These are phyloP conservation scores for Tricholoma sp. DNA, from an alignment of 768 basidiomycete species.

Conservation along the genomic window DNA sequence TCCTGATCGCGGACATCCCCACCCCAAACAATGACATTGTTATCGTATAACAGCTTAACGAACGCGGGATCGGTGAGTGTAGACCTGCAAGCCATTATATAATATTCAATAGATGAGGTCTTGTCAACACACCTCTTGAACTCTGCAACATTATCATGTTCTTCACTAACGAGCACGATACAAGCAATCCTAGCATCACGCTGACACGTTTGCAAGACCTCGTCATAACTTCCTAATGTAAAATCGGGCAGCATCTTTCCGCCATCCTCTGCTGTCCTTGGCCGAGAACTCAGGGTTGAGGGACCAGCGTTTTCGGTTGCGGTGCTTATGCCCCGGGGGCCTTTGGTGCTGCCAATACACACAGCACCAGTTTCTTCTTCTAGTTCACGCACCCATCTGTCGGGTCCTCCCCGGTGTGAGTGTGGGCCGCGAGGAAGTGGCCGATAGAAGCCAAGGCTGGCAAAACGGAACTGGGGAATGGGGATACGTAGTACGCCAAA, in stretches of 20 bases:
- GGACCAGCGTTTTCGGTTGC: conserved; percentile 33
- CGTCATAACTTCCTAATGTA: conserved; percentile 74
- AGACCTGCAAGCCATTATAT: conserved; percentile 34
- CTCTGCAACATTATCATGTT: conserved; percentile 83
- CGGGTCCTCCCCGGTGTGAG: conserved; percentile 46
- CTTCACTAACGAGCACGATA: conserved; percentile 78
- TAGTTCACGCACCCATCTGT: conserved; percentile 73
- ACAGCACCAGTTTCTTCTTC: conserved; percentile 84
- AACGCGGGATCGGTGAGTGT: conserved; percentile 74
- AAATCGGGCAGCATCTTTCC: conserved; percentile 73
- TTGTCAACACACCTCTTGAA: conserved; percentile 66
- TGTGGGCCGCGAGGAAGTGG: conserved; percentile 30
- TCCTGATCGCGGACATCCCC: conserved; percentile 84
- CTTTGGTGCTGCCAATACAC: conserved; percentile 42
- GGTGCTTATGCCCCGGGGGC: conserved; percentile 29
- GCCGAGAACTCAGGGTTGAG: conserved; percentile 38
- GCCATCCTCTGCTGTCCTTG: conserved; percentile 27
- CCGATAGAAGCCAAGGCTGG: conserved; percentile 40
- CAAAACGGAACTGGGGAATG: conserved; percentile 51
- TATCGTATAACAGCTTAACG: conserved; percentile 62
- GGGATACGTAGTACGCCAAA: conserved; percentile 66
- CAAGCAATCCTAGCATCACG: conserved; percentile 71
- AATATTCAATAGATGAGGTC: neutral
- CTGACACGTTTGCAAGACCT: conserved; percentile 65
- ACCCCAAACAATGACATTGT: conserved; percentile 84